Percentiles rank a stretch among this genome's conserved stretches.
Conservation (phyloP, 1,139 yeast species). For the Zygosaccharomyces pseudobailii region DNA sequence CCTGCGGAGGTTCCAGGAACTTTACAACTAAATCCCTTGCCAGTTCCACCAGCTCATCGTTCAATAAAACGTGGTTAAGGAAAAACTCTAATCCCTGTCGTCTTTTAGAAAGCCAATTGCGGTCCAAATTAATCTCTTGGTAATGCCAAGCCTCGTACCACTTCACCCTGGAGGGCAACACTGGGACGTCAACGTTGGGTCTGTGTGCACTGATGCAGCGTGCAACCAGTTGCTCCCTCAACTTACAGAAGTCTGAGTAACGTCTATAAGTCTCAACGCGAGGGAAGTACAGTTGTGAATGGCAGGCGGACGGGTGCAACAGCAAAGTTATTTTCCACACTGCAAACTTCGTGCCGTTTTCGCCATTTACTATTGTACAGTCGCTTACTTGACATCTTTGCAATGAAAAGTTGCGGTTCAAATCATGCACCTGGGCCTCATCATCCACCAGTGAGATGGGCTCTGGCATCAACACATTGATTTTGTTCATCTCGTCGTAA, state of each 20-base stretch:
- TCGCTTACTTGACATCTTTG: slow-evolving; percentile 20
- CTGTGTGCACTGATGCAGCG: slow-evolving; percentile 11
- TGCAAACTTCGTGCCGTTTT: slow-evolving; percentile 23
- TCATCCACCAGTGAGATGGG: slow-evolving; percentile 23
- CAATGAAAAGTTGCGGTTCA: slow-evolving; percentile 11
- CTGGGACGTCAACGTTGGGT: slow-evolving; percentile 17
- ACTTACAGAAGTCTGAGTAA: slow-evolving; percentile 26
- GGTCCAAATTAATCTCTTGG: slow-evolving; percentile 24
- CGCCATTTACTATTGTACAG: slow-evolving; percentile 27
- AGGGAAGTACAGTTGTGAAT: slow-evolving; percentile 2
- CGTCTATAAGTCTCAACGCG: slow-evolving; percentile 24
- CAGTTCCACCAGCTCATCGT: slow-evolving; percentile 16
- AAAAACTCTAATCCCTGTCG: slow-evolving; percentile 31
- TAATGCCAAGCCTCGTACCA: slow-evolving; percentile 32
- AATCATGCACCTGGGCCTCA: slow-evolving; percentile 5
- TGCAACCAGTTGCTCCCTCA: slow-evolving; percentile 17
- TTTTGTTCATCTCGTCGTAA: slow-evolving; percentile 5
- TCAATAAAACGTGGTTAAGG: slow-evolving; percentile 25
- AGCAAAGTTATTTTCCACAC: slow-evolving; percentile 29
- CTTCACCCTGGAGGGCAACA: slow-evolving; percentile 27
- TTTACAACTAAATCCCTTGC: slow-evolving; percentile 19
- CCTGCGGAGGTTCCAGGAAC: slow-evolving; percentile 12
- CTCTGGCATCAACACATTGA: slow-evolving; percentile 24
- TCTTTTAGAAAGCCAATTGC: slow-evolving; percentile 27
- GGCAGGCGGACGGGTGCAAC: slow-evolving; percentile 14